Conservation (phyloP, 768 basidiomycete genomes). For the Boletus reticulatus region DNA sequence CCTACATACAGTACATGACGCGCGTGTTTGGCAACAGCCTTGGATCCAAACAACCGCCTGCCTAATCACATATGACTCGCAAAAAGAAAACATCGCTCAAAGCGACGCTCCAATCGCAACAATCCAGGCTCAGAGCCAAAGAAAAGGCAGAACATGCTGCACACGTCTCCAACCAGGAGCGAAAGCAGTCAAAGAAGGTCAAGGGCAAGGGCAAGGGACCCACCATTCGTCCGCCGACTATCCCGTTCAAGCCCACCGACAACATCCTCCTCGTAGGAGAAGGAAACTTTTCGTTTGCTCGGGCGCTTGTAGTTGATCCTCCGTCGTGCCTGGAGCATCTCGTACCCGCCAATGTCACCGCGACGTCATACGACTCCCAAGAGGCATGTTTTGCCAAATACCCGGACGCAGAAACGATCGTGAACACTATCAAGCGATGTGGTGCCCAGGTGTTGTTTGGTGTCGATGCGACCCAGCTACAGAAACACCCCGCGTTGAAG, state of each 20-base stretch:
- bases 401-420: conserved; percentile 62
- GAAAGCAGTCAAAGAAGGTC: conserved; percentile 32
- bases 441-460: conserved; percentile 76
- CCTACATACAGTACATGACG: background rate
- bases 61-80: conserved; percentile 35
- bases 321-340: conserved; percentile 48
- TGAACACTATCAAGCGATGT: conserved; percentile 48
- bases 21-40: conserved; percentile 27
- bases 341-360: conserved; percentile 66
- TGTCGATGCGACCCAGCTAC: conserved; percentile 81
- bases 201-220: conserved; percentile 41
- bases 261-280: conserved; percentile 83
- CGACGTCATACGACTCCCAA: conserved; percentile 85
- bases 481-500: conserved; percentile 55
- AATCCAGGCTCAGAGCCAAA: conserved; percentile 61
- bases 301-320: conserved; percentile 58
- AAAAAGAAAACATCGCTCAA: conserved; percentile 60
- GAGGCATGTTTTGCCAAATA: conserved; percentile 80
- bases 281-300: conserved; percentile 92
- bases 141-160: conserved; percentile 56
- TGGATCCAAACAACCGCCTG: conserved; percentile 30
- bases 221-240: conserved; percentile 39
- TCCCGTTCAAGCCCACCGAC: conserved; percentile 66
- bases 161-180: conserved; percentile 39
- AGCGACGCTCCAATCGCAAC: conserved; percentile 65